phyloP scores from a whole-genome alignment of 345 rosid genomes.

The Noccaea bulbosa region DNA sequence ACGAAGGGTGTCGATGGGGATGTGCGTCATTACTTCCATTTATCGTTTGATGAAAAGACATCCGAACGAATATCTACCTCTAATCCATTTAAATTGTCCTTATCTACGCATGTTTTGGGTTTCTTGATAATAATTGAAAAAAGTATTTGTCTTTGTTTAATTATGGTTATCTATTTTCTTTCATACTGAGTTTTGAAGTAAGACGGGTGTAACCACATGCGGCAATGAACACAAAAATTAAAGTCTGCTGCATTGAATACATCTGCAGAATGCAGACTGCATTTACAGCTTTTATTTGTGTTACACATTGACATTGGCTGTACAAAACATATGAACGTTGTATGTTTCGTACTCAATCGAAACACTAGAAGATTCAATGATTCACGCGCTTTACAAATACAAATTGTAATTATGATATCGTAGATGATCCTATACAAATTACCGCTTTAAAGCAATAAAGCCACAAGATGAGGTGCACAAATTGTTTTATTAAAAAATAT shows the following conservation, averaged over 20 bases:
- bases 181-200: not conserved
- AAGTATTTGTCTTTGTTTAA: not conserved
- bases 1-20: constrained; percentile 2
- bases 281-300: constrained; percentile 1
- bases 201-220: constrained; percentile 21
- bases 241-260: not conserved
- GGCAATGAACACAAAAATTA: constrained; percentile 5
- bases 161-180: not conserved
- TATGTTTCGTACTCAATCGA: not conserved
- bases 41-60: constrained; percentile 4
- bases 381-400: not conserved
- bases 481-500: too few relatives aligned
- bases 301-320: not conserved
- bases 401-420: not conserved
- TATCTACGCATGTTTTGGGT: constrained; percentile 5
- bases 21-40: constrained; percentile 1
- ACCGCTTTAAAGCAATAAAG: not conserved
- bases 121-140: not conserved
- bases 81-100: not conserved
- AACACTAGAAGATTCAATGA: constrained; percentile 7
- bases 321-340: not conserved
- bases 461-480: not conserved
- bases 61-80: constrained; percentile 9
- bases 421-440: not conserved
- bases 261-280: constrained; percentile 2